A percentile compares a stretch with the other conserved stretches of the same genome.
phyloP scores from a whole-genome alignment of 495 filamentous ascomycete genomes.

The Ramalina peruviana region DNA sequence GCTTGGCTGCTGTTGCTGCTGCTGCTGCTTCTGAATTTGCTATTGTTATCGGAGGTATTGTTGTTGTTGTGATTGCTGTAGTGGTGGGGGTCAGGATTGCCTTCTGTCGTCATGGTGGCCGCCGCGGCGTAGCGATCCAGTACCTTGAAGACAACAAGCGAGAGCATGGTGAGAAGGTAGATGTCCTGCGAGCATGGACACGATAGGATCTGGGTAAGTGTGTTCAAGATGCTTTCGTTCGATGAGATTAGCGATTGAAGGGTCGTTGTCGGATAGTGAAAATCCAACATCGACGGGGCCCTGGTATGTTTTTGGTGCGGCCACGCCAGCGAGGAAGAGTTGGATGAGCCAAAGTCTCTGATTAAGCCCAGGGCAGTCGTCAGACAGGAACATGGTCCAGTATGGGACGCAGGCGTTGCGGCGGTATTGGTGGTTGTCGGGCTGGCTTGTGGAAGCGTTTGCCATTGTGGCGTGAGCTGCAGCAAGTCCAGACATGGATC shows the following conservation, averaged over 20 bases:
- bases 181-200: constrained; percentile 16
- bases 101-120: neutral
- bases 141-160: constrained; percentile 19
- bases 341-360: constrained; percentile 4
- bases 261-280: neutral
- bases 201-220: constrained; percentile 13
- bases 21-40: too few species aligned
- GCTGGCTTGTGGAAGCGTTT: neutral
- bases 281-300: neutral
- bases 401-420: neutral
- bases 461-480: neutral
- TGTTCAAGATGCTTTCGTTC: constrained; percentile 16
- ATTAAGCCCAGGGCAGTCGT: constrained; percentile 1
- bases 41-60: neutral
- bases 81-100: neutral
- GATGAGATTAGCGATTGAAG: constrained; percentile 15
- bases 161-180: constrained; percentile 17
- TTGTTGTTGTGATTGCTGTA: neutral
- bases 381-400: neutral
- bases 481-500: neutral
- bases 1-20: too few species aligned
- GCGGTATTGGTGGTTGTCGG: neutral
- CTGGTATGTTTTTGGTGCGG: neutral
- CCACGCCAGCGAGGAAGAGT: neutral
- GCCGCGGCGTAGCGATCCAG: constrained; percentile 17